These are phyloP conservation scores for Lotus japonicus DNA, from an alignment of 306 rosid species.

Conservation along the genomic window DNA sequence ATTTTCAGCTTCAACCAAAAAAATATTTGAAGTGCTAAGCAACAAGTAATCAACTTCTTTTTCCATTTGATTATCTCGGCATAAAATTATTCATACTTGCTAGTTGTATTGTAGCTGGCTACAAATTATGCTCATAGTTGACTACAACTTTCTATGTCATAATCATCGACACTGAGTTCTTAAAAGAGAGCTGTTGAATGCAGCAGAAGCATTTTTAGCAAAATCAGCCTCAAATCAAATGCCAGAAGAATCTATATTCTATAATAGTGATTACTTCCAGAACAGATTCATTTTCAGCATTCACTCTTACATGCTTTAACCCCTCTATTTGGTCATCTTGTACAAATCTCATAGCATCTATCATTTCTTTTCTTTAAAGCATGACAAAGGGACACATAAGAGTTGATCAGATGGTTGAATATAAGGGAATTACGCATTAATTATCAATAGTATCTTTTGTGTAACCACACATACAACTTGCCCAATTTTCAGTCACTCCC, in stretches of 20 bases:
- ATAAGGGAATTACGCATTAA: slow-evolving; percentile 4
- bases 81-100: background rate
- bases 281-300: background rate
- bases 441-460: background rate
- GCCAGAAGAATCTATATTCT: background rate
- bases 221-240: background rate
- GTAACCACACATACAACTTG: background rate
- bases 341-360: background rate
- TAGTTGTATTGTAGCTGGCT: background rate
- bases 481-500: background rate
- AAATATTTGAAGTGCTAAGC: background rate
- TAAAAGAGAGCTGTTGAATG: background rate
- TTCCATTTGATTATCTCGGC: background rate
- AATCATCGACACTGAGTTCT: background rate
- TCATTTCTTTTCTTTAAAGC: background rate
- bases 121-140: background rate
- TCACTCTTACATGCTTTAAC: background rate
- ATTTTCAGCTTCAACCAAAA: background rate
- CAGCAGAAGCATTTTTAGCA: background rate
- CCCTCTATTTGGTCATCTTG: background rate
- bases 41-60: background rate
- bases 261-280: background rate
- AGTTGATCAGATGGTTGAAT: background rate
- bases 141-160: background rate
- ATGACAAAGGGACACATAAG: background rate